A percentile compares a stretch with the other conserved stretches of the same genome.
These are phyloP conservation scores for Amanita muscaria DNA, from an alignment of 768 basidiomycete species.

Conservation along the genomic window DNA sequence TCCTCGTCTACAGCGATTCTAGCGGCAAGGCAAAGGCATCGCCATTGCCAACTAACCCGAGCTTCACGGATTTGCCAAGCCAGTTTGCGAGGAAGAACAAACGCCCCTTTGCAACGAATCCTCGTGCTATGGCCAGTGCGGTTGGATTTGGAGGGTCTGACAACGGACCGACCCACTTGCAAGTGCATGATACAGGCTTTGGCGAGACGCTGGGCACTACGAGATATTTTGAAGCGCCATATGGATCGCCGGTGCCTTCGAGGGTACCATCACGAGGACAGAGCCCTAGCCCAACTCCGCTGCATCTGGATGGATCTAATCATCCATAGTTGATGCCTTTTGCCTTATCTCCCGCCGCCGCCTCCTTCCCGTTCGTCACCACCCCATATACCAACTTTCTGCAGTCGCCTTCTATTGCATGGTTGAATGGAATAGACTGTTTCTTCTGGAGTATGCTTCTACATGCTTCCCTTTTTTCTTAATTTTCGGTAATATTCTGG, in stretches of 20 bases:
- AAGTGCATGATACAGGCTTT: slow-evolving; percentile 14
- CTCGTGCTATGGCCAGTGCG: slow-evolving; percentile 40
- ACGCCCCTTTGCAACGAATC: slow-evolving; percentile 34
- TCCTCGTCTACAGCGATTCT: slow-evolving; percentile 1
- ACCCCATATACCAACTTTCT: background rate
- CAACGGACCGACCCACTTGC: slow-evolving; percentile 7
- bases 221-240: slow-evolving; percentile 31
- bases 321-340: slow-evolving; percentile 1
- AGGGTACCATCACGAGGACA: slow-evolving; percentile 19
- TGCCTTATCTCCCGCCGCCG: background rate
- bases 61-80: slow-evolving; percentile 47
- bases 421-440: background rate
- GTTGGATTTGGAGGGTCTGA: slow-evolving; percentile 27
- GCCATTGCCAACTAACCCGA: slow-evolving; percentile 25
- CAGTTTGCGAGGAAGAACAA: slow-evolving; percentile 38
- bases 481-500: too few species aligned
- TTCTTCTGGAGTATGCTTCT: slow-evolving; percentile 2
- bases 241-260: slow-evolving; percentile 33
- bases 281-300: slow-evolving; percentile 3
- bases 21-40: slow-evolving; percentile 13
- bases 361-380: background rate
- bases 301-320: background rate
- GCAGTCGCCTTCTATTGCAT: background rate
- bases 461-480: slow-evolving; percentile 1
- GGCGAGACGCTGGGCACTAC: slow-evolving; percentile 26